Percentiles rank a stretch among this genome's conserved stretches.
Conservation (phyloP, 2,329 filamentous ascomycete species). For the Macroventuria anomochaeta region DNA sequence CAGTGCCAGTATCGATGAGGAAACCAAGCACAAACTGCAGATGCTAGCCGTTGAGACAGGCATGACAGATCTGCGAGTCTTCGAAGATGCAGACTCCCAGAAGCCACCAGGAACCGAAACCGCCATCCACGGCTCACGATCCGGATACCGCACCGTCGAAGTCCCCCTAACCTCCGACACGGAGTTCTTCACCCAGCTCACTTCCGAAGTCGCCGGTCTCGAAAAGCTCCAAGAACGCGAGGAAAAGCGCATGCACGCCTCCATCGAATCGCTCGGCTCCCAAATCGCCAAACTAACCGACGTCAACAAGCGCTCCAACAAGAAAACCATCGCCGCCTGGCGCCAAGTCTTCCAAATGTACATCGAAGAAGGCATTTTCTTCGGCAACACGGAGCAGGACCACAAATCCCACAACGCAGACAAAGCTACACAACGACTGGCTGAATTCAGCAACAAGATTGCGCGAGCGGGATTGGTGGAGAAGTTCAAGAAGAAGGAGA, state of each 20-base stretch:
- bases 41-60: constrained; percentile 61
- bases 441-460: constrained; percentile 75
- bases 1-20: constrained; percentile 70
- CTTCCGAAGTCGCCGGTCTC: constrained; percentile 72
- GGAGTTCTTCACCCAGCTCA: constrained; percentile 80
- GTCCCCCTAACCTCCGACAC: constrained; percentile 78
- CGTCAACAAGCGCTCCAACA: constrained; percentile 67
- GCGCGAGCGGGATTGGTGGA: constrained; percentile 64
- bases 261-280: constrained; percentile 69
- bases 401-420: constrained; percentile 71
- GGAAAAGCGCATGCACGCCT: constrained; percentile 65
- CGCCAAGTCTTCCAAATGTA: constrained; percentile 83
- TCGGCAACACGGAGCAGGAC: constrained; percentile 75
- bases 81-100: constrained; percentile 27
- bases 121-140: constrained; percentile 14
- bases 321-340: constrained; percentile 74
- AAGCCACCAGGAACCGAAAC: constrained; percentile 3
- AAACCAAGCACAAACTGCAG: constrained; percentile 69
- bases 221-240: constrained; percentile 72
- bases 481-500: constrained; percentile 70
- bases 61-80: constrained; percentile 48
- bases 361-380: constrained; percentile 80
- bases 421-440: constrained; percentile 70
- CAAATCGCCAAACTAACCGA: constrained; percentile 70
- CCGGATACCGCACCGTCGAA: constrained; percentile 62